These are phyloP conservation scores for Sorghum bicolor DNA, from an alignment of 176 grass and related monocot species.

Conservation along the genomic window DNA sequence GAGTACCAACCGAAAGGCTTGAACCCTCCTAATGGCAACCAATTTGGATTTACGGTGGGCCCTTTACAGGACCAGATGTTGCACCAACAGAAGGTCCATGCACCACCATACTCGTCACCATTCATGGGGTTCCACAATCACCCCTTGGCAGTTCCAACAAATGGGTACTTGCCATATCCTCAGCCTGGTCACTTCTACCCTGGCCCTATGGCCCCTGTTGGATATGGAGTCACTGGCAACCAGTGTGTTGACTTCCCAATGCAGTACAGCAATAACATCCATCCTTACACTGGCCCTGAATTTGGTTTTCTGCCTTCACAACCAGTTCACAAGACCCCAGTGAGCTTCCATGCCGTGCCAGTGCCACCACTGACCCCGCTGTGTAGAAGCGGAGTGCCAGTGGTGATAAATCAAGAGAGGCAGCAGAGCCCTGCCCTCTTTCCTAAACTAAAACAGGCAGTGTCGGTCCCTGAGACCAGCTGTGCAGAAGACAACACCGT, in stretches of 20 bases:
- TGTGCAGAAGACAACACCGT: neutral
- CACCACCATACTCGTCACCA: conserved; percentile 41
- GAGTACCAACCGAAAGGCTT: conserved; percentile 33
- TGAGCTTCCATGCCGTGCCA: conserved; percentile 25
- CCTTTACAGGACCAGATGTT: conserved; percentile 24
- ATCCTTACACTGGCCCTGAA: conserved; percentile 41
- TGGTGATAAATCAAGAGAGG: conserved; percentile 36
- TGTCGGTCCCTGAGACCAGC: neutral
- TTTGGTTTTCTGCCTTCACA: conserved; percentile 42
- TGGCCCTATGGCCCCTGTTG: conserved; percentile 36
- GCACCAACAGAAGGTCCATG: conserved; percentile 45
- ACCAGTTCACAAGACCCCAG: conserved; percentile 35
- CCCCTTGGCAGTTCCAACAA: conserved; percentile 43
- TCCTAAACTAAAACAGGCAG: conserved; percentile 8
- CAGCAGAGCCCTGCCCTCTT: conserved; percentile 3
- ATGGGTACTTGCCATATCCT: conserved; percentile 58
- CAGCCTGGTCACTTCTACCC: conserved; percentile 54
- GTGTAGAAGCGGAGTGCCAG: conserved; percentile 16
- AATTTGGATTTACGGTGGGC: conserved; percentile 11
- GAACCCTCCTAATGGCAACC: conserved; percentile 19
- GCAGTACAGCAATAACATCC: conserved; percentile 52
- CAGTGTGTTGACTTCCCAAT: conserved; percentile 40
- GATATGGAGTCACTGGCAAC: conserved; percentile 43
- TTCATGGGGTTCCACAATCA: conserved; percentile 54
- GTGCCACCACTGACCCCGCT: neutral